A percentile compares a stretch with the other conserved stretches of the same genome.
phyloP scores from a whole-genome alignment of 768 basidiomycete species.

The Boletus tylopilopsis region DNA sequence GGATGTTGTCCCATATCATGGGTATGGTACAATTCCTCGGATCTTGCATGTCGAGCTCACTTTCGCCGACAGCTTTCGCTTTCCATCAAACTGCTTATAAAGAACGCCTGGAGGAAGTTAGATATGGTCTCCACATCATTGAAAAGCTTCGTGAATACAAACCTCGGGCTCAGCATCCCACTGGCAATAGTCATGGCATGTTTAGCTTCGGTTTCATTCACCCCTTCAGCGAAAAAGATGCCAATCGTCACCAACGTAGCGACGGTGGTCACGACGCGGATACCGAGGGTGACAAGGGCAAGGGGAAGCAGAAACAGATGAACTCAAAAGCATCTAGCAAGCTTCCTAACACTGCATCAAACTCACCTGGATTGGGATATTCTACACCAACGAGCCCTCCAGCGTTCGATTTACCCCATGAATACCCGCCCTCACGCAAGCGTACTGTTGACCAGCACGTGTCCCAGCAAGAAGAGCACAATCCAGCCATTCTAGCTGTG shows the following conservation, averaged over 20 bases:
- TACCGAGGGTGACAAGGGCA: constrained; percentile 28
- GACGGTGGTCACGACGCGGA: constrained; percentile 32
- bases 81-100: constrained; percentile 78
- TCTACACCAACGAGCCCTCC: constrained; percentile 8
- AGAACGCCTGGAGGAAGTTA: constrained; percentile 63
- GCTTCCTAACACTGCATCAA: constrained; percentile 2
- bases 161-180: constrained; percentile 39
- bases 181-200: constrained; percentile 41
- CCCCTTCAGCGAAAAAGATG: constrained; percentile 44
- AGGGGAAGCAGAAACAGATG: constrained; percentile 25
- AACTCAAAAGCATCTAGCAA: neutral
- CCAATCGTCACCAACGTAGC: constrained; percentile 30
- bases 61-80: constrained; percentile 46
- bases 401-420: constrained; percentile 21
- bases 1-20: constrained; percentile 68
- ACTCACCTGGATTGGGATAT: constrained; percentile 11
- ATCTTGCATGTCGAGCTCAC: neutral
- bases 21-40: constrained; percentile 25
- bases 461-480: constrained; percentile 32
- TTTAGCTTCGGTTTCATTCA: constrained; percentile 32
- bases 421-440: constrained; percentile 38
- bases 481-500: constrained; percentile 52
- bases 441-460: constrained; percentile 16
- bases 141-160: constrained; percentile 66
- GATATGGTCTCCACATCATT: constrained; percentile 51